Evolutionary conservation across 1,139 yeast genomes (phyloP), one percentile per base, ranked within the genome.

Genomic region (Blastobotrys aristatus): DNA sequence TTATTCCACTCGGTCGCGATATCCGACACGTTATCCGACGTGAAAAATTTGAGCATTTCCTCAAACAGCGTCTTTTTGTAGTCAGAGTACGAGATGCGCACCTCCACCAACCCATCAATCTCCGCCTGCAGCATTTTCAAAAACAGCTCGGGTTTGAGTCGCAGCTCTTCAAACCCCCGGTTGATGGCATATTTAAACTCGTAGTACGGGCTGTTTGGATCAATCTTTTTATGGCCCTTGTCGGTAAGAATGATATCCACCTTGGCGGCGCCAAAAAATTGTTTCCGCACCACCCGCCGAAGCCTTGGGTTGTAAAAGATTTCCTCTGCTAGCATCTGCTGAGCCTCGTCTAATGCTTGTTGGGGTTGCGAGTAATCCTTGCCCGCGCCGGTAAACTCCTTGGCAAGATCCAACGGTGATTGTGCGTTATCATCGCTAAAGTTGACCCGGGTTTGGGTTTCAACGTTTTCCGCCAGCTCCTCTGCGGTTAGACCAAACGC

Each of bases 71-170:
- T 68, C 52, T 74, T 68, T 52, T 74, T 73, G 56, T 67, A 67
- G 40, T 59, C 53, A 5, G 71, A 71, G 46, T 63, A 66, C 38
- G 66, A 63, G n/a, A 76, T 64, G 37, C 73, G 69, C 8, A 78
- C 69, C 40, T 63, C 68, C 43, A 79, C 68, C 44, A 78, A 64
- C 64, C 69, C 95, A 77, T 69, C 78, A 58, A 65, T 67, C 63
- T 92, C 98, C 1, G 98, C 98, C 61, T 85, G 90, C 46, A 90
- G 70, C 96, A 92, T 92, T 60, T 95, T 78, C 59, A 94, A 72
- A 55, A 85, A 85, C 26, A 84, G 71, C 59, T 88, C 95, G 0
- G 98, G 97, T 46, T 79, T 74, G 39, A 73, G 73, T 3, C 79
- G 77, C 58, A 94, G 77, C 51, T 89, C 92, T 10, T 76, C 76